Percentiles rank a stretch among this genome's conserved stretches.
Evolutionary conservation across 352 stramenopile genomes (phyloP).

Genomic region (Halophytophthora batemanensis): DNA sequence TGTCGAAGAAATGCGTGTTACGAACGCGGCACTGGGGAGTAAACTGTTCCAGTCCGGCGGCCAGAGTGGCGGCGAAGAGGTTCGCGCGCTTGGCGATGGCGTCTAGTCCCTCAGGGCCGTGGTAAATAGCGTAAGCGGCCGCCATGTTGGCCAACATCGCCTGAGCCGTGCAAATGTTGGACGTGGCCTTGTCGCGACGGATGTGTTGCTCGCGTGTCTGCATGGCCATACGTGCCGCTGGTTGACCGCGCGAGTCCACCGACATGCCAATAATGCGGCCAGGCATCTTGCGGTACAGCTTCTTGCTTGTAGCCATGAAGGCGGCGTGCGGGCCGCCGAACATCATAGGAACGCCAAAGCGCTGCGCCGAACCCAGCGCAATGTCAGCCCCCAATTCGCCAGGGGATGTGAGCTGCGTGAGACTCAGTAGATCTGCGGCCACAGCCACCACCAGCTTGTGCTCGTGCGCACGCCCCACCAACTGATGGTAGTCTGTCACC

Average conservation of each 20-base stretch:
- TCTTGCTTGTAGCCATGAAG: constrained; percentile 96
- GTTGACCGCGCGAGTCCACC: constrained; percentile 94
- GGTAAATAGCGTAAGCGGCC: constrained; percentile 97
- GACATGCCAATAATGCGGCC: constrained; percentile 99
- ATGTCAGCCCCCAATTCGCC: constrained; percentile 97
- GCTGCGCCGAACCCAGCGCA: constrained; percentile 96
- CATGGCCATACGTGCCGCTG: constrained; percentile 98
- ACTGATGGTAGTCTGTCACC: constrained; percentile 90
- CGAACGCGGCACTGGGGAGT: constrained; percentile 42
- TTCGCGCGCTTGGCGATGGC: constrained; percentile 94
- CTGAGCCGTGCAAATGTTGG: constrained; percentile 99
- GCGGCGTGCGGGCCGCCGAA: constrained; percentile 98
- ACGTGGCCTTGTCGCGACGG: constrained; percentile 98
- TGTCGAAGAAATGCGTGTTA: constrained; percentile 95
- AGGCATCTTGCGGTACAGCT: constrained; percentile 97
- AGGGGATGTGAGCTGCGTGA: constrained; percentile 93
- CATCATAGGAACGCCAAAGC: constrained; percentile 99
- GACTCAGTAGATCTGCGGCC: constrained; percentile 95
- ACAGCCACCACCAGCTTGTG: constrained; percentile 93
- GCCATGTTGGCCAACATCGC: constrained; percentile 99
- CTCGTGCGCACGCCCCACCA: constrained; percentile 85
- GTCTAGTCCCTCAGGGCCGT: constrained; percentile 95
- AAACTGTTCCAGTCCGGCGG: constrained; percentile 88
- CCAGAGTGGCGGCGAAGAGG: constrained; percentile 87
- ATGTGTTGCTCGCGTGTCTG: constrained; percentile 99